A percentile compares a stretch with the other conserved stretches of the same genome.
Evolutionary conservation across 305 asterid species (phyloP).

Genomic region (Coffea humblotiana): DNA sequence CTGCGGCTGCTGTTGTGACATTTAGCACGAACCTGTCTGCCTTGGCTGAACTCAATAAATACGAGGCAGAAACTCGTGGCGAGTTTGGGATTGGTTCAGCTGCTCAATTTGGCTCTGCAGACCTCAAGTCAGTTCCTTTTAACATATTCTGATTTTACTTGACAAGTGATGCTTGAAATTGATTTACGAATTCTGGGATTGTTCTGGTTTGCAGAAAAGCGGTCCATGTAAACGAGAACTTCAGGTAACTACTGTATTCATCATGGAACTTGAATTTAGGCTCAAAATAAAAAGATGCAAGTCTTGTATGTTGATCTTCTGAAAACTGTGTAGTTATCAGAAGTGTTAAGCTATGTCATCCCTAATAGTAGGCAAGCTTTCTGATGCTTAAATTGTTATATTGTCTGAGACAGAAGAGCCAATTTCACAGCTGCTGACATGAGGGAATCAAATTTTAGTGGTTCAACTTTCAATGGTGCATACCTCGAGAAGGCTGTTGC

Average conservation of each 20-base stretch:
- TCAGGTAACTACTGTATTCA: slow-evolving; percentile 49
- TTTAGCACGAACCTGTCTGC: slow-evolving; percentile 51
- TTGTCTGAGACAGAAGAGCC: slow-evolving; percentile 78
- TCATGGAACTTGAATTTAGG: not conserved
- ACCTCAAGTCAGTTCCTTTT: slow-evolving; percentile 54
- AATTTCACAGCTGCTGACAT: slow-evolving; percentile 95
- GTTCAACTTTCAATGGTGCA: slow-evolving; percentile 90
- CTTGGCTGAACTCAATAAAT: slow-evolving; percentile 83
- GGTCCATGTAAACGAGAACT: slow-evolving; percentile 80
- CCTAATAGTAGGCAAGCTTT: not conserved
- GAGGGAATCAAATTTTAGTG: slow-evolving; percentile 96
- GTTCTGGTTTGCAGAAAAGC: slow-evolving; percentile 62
- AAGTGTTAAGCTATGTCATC: not conserved
- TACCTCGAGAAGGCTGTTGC: slow-evolving; percentile 97
- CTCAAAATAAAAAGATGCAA: not conserved
- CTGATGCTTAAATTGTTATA: slow-evolving; percentile 22
- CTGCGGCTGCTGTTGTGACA: slow-evolving; percentile 71
- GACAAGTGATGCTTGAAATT: not conserved
- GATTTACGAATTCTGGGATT: slow-evolving; percentile 1
- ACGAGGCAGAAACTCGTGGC: slow-evolving; percentile 85
- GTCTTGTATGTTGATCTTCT: not conserved
- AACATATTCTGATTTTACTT: not conserved
- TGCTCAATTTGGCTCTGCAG: slow-evolving; percentile 95
- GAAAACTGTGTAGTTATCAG: not conserved
- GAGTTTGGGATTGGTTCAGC: slow-evolving; percentile 97